Base-by-base conservation (phyloP, 257 asterid species). In the Penstemon barbatus region DNA sequence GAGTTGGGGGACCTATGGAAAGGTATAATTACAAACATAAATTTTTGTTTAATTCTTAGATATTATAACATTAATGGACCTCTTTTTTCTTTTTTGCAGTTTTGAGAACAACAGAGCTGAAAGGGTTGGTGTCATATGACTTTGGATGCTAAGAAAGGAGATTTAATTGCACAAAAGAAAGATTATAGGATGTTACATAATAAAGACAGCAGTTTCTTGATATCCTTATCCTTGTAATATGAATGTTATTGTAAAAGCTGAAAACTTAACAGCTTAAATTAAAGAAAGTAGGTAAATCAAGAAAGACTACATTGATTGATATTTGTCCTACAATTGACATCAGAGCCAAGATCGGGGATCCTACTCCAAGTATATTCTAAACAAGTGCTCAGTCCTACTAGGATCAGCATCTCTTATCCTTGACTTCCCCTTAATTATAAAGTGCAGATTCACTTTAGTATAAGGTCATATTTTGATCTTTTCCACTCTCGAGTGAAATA, bases 101-200 rank as follows among this genome's bases (percentile, higher is more conserved):
- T 91, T 50, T 57, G 80, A 71, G 46, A 82, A 91, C 82, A 89
- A 85, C 87, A 76, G 72, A 91, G 82, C 77, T 89, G 83, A 85
- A 89, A 68, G 97, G 97, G 57, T 74, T 91, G 85, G 97, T 82
- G 70, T 71, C 92, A 1, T 89, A 89, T 10, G 98, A 91, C 78
- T 91, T 91, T 13, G 96, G 94, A 55, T 91, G 98, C 91, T 84
- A 62, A 84, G 65, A 72, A 38, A 61, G 57, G n/a, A 18, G 18
- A 10, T 11, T 49, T 56, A 61, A 51, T 39, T n/a, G 36, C 18
- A 57, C 57, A 11, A n/a, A 11, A 11, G 50, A 41, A 13, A 37
- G 48, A 58, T 8, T 54, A 36, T 69, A 42, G 50, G 46, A 45
- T 42, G 6, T 6, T 44, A 6, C 36, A 43, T 25, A 5, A 15